Evolutionary conservation across 176 grass and related monocot genomes (phyloP).

Genomic region (Bolboschoenus planiculmis): DNA sequence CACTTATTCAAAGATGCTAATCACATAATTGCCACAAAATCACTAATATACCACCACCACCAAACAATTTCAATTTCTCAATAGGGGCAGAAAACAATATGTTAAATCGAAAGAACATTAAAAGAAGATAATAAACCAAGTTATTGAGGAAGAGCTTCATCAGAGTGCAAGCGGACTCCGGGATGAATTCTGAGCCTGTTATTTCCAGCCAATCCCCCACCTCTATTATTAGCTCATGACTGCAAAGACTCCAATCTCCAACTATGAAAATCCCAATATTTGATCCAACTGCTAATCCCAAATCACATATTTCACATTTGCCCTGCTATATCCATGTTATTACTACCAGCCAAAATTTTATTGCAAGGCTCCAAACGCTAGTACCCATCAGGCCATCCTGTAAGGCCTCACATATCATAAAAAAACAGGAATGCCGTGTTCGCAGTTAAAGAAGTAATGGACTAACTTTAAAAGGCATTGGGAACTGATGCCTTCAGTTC

Average conservation of each 20-base stretch:
- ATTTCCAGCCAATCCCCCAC: neutral
- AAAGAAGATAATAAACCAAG: neutral
- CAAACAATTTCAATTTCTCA: conserved; percentile 1
- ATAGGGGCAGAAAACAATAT: neutral
- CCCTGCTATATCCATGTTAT: neutral
- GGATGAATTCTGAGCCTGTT: neutral
- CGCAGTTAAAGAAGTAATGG: neutral
- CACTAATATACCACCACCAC: neutral
- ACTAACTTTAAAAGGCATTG: neutral
- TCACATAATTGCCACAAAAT: neutral
- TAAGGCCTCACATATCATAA: neutral
- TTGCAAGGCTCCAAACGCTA: neutral
- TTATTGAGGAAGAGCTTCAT: neutral
- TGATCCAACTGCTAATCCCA: neutral
- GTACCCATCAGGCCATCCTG: neutral
- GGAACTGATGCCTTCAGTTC: neutral
- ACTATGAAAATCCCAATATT: no score
- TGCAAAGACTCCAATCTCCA: neutral
- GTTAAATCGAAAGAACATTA: neutral
- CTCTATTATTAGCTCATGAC: neutral
- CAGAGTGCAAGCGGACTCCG: neutral
- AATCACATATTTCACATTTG: neutral
- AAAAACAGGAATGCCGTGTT: neutral
- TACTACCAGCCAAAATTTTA: neutral
- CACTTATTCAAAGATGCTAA: neutral